Evolutionary conservation across 306 rosid species (phyloP), one percentile per base, ranked within the genome.

Genomic region (Lathyrus aphaca): DNA sequence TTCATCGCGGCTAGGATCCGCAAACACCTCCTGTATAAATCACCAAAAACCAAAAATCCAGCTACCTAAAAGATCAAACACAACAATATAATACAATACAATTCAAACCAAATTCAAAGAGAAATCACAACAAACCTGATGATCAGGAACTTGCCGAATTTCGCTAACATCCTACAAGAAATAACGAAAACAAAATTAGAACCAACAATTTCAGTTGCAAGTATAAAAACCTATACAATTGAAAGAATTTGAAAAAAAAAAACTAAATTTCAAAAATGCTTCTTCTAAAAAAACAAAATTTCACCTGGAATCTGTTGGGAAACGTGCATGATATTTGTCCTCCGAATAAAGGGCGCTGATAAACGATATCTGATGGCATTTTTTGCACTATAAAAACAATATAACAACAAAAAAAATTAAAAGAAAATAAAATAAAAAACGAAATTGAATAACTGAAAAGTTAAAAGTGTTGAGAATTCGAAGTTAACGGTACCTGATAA

Each of bases 121-220:
- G 17, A 58, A 57, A 66, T 29, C 32, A 35, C 1, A 46, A 23
- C 79, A 49, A 66, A 88, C 98, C 94, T 90, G 97, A 78, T 93
- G 96, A 84, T 85, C 87, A 29, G 97, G 97, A 19, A 93, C 98
- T 78, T 90, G 73, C 25, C 98, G 86, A 70, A 93, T 75, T 53
- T 84, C 44, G 64, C 97, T 90, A 71, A 86, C 84, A 69, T 93
- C 98, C 98, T 93, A 64, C 66, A 55, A 79, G 37, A 53, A 46
- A 38, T 21, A 68, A 35, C 53, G 35, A 64, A 13, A 74, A 49
- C 64, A 18, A 69, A 37, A n/a, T 45, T 16, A 45, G 10, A 45
- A 45, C 1, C 10, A n/a, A 44, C 9, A 44, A 14, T 14, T 44
- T 44, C 14, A 2, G 6, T 44, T 5, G 50, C 5, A 7, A 2